A percentile compares a stretch with the other conserved stretches of the same genome.
Evolutionary conservation across 306 rosid species (phyloP).

Genomic region (Myrica gale): DNA sequence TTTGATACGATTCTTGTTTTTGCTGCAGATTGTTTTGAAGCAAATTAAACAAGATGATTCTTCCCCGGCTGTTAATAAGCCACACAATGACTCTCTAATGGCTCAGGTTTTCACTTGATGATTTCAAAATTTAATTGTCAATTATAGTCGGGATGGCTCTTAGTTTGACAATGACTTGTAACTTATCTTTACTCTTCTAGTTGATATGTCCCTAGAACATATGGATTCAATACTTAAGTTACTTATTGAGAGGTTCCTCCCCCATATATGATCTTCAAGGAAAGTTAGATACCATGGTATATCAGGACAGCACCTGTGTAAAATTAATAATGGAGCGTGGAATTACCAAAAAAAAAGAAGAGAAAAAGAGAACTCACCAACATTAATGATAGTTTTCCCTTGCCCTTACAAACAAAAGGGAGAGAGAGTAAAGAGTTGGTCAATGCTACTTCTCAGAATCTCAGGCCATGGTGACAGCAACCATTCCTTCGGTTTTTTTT

Average conservation of each 20-base stretch:
- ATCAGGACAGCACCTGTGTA: neutral
- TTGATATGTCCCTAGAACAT: neutral
- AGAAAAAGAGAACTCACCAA: neutral
- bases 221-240: neutral
- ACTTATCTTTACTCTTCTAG: neutral
- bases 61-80: conserved; percentile 56
- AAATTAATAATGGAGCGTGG: neutral
- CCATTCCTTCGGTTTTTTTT: neutral
- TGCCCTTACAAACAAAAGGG: too few species aligned
- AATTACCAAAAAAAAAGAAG: neutral
- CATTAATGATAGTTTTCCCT: neutral
- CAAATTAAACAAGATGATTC: conserved; percentile 53
- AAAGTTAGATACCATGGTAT: neutral
- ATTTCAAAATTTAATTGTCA: conserved; percentile 1
- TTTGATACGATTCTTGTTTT: neutral
- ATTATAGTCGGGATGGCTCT: neutral
- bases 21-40: conserved; percentile 55
- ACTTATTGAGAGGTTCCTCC: neutral
- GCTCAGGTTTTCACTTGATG: conserved; percentile 66
- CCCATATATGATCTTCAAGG: neutral
- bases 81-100: conserved; percentile 61
- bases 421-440: neutral
- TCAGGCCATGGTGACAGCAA: neutral
- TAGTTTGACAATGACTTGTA: neutral
- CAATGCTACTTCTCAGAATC: neutral